Evolutionary conservation across 345 rosid genomes (phyloP), one percentile per base, ranked within the genome.

Genomic region (Aquilaria sinensis): DNA sequence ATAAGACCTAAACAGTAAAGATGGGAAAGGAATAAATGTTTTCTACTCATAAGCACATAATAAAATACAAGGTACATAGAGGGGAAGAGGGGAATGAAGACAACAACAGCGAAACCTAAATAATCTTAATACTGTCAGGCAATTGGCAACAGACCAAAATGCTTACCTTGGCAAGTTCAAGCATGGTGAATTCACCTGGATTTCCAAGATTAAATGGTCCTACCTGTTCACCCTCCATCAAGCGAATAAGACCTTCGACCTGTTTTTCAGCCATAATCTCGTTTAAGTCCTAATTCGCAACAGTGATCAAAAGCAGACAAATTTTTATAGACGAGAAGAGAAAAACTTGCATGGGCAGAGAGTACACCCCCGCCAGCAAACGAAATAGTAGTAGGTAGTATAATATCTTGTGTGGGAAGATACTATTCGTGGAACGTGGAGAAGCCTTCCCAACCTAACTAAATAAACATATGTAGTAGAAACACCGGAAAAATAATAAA

Each of bases 181-280:
- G 87, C 99, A 94, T 90, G 72, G 98, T 93, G 78, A 93, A 93
- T 86, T 94, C 97, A 55, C 99, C 99, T 0, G 98, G 98, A 74
- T 93, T 93, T 47, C 97, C 98, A 53, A 88, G 92, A 74, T 94
- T 94, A 73, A 94, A 94, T 49, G 97, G 99, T 15, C 99, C 99
- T 37, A 90, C 96, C 29, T 90, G 99, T 67, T 94, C 99, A 56
- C 99, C 99, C 71, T 88, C 99, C 99, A 94, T 94, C 60, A 94
- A 81, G 47, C 99, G 92, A 92, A 94, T 90, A 66, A 94, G 76
- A 69, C 96, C 99, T 77, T 88, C 99, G 52, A 94, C 99, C 99
- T 94, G 73, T 60, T 67, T 3, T 37, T 54, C 64, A 53, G n/a
- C 43, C 12, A 41, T 4, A 59, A 11, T 47, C 51, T 3, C 10